Evolutionary conservation across 2,329 filamentous ascomycete species (phyloP), one percentile per base, ranked within the genome.

Genomic region (Cordyceps militaris): DNA sequence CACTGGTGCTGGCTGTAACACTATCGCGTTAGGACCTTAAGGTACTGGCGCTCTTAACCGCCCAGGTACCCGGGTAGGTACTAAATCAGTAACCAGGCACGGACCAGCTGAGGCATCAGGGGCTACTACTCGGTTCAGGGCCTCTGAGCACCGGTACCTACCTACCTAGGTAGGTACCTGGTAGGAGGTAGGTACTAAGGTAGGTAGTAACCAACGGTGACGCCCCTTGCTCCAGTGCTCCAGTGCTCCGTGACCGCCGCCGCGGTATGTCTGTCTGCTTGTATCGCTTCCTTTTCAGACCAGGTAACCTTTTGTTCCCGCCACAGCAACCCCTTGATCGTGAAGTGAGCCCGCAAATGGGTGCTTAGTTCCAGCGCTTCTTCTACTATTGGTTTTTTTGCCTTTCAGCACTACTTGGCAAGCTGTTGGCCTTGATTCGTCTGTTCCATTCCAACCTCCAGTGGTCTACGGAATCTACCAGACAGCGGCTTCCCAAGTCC

Each of bases 191-290:
- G n/a, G n/a, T n/a, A n/a, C n/a, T n/a, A n/a, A n/a, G n/a, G n/a
- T n/a, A n/a, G n/a, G n/a, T n/a, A n/a, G n/a, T 48, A 28, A 56
- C 54, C 44, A 56, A 56, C 54, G 54, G 46, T 56, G 54, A 56
- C 54, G 46, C 54, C 54, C 54, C 54, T 36, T 56, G 54, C 54
- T 50, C 36, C 42, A 28, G n/a, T n/a, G n/a, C n/a, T n/a, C n/a
- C n/a, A n/a, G n/a, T n/a, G n/a, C n/a, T n/a, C n/a, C n/a, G n/a
- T 55, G 30, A 21, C 46, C 14, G 26, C 44, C 43, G 32, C 44
- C 23, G 43, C 30, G 43, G 7, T 38, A 38, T 50, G 19, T 56
- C 54, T 50, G 44, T 43, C 44, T 26, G 24, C 54, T 46, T 21
- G 54, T 49, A 34, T 43, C 44, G 26, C 19, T 56, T 42, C 32